Evolutionary conservation across 805 yeast species (phyloP).

Genomic region (Jamesozyma gamospora): DNA sequence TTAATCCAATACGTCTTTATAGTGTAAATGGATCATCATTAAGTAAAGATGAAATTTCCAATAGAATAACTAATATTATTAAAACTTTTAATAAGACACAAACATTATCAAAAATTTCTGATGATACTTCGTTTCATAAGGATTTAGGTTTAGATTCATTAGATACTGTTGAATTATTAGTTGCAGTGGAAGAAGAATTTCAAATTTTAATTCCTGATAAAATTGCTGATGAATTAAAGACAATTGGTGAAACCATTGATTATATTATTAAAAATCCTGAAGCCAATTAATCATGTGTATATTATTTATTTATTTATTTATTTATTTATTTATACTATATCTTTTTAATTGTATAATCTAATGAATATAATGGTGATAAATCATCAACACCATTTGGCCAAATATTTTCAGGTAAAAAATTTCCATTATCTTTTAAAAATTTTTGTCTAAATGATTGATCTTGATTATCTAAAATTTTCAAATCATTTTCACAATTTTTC

Average conservation of each 20-base stretch:
- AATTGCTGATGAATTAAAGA: conserved; percentile 86
- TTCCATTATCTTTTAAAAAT: conserved; percentile 42
- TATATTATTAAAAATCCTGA: conserved; percentile 65
- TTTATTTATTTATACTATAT: neutral
- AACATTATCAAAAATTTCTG: conserved; percentile 32
- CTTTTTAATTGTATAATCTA: conserved; percentile 14
- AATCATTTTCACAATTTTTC: conserved; percentile 32
- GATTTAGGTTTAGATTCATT: conserved; percentile 68
- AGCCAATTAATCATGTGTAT: conserved; percentile 20
- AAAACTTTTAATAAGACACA: conserved; percentile 53
- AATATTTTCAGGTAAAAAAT: conserved; percentile 46
- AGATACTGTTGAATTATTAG: conserved; percentile 91
- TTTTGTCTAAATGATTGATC: conserved; percentile 36
- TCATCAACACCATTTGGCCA: conserved; percentile 38
- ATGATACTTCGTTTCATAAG: conserved; percentile 41
- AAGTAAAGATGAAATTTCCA: conserved; percentile 68
- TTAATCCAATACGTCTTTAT: conserved; percentile 34
- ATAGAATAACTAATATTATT: conserved; percentile 73
- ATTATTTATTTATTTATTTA: neutral
- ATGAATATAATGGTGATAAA: conserved; percentile 20
- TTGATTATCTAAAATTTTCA: conserved; percentile 32
- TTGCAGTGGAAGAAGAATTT: conserved; percentile 90
- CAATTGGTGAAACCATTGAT: conserved; percentile 87
- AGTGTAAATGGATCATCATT: conserved; percentile 42
- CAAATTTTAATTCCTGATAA: conserved; percentile 81